Evolutionary conservation across 2,329 filamentous ascomycete species (phyloP).

Genomic region (Colletotrichum sp.): DNA sequence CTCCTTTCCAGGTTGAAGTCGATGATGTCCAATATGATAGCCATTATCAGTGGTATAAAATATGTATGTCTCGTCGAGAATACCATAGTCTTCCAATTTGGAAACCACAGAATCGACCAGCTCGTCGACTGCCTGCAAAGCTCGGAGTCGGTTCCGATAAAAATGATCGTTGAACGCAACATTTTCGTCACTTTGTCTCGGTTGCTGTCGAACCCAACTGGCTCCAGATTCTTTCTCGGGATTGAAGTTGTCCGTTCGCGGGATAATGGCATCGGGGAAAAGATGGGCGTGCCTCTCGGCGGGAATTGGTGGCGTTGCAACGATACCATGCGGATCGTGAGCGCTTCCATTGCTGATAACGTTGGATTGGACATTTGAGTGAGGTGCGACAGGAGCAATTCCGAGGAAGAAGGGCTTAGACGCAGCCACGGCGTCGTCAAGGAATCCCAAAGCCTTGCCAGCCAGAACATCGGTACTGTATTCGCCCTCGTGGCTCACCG

Average conservation of each 20-base stretch:
- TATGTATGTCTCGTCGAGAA: conserved; percentile 50
- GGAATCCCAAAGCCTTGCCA: conserved; percentile 60
- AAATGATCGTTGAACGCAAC: conserved; percentile 41
- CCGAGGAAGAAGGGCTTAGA: conserved; percentile 69
- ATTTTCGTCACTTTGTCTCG: conserved; percentile 30
- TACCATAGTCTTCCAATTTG: conserved; percentile 29
- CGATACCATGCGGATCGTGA: neutral
- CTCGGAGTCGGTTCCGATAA: conserved; percentile 42
- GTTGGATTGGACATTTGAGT: conserved; percentile 52
- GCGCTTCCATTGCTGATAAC: neutral
- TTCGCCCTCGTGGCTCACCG: conserved; percentile 35
- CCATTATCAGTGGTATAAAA: conserved; percentile 58
- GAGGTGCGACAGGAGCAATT: conserved; percentile 69
- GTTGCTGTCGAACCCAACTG: conserved; percentile 45
- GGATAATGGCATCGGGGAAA: conserved; percentile 62
- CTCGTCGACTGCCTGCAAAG: conserved; percentile 38
- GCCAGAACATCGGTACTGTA: conserved; percentile 62
- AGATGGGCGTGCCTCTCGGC: conserved; percentile 62
- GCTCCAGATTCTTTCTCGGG: conserved; percentile 44
- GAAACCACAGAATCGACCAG: conserved; percentile 42
- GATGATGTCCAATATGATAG: conserved; percentile 56
- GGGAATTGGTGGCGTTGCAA: conserved; percentile 35
- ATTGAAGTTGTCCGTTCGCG: conserved; percentile 68
- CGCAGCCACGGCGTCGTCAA: conserved; percentile 60
- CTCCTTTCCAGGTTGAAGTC: conserved; percentile 53